These are phyloP conservation scores for Entelexis paramagnoliae DNA, from an alignment of 1,139 yeast genomes.

Conservation along the genomic window DNA sequence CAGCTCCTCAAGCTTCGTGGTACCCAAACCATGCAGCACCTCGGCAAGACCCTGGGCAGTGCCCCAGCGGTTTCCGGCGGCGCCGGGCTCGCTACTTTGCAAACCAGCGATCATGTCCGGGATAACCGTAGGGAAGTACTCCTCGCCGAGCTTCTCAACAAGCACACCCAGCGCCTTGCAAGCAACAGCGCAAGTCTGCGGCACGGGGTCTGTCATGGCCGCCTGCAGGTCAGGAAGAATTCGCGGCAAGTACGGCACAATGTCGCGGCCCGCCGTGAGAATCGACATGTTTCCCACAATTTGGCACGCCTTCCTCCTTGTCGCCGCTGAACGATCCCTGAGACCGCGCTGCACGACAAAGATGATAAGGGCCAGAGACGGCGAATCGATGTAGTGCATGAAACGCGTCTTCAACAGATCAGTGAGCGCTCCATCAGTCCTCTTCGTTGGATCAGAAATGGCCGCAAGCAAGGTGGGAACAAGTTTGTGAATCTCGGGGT, in stretches of 20 bases:
- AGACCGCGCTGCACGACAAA: conserved; percentile 94
- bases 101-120: conserved; percentile 68
- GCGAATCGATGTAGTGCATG: conserved; percentile 96
- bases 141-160: conserved; percentile 94
- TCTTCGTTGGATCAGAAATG: conserved; percentile 86
- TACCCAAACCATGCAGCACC: conserved; percentile 84
- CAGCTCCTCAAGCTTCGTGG: conserved; percentile 75
- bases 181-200: conserved; percentile 93
- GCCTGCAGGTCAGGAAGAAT: conserved; percentile 73
- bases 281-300: conserved; percentile 98
- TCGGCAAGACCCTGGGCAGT: conserved; percentile 96
- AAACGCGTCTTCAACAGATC: conserved; percentile 82
- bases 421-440: conserved; percentile 81
- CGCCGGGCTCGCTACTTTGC: conserved; percentile 51
- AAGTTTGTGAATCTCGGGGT: conserved; percentile 86
- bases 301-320: conserved; percentile 91
- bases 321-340: conserved; percentile 83
- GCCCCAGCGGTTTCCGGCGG: conserved; percentile 88
- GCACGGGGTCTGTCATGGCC: conserved; percentile 98
- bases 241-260: conserved; percentile 68
- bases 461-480: conserved; percentile 89
- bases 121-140: conserved; percentile 83
- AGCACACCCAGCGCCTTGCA: conserved; percentile 94
- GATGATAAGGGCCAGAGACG: conserved; percentile 86
- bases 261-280: conserved; percentile 77